Conservation (phyloP, 1,284 basidiomycete genomes). For the Ganoderma leucocontextum region DNA sequence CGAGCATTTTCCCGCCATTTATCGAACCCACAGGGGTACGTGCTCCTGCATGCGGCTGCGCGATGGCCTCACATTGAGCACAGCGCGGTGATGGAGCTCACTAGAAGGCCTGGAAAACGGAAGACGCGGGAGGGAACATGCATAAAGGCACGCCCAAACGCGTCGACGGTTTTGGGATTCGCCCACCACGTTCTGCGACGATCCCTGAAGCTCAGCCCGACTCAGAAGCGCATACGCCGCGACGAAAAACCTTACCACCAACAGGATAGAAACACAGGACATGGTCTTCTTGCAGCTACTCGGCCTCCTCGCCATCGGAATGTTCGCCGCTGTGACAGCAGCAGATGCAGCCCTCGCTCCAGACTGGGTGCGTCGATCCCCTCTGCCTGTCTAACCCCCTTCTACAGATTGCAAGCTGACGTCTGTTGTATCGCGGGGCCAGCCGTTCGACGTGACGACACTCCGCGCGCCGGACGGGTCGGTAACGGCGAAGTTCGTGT, state of each 20-base stretch:
- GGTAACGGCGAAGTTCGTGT: conserved; percentile 60
- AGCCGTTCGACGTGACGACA: conserved; percentile 59
- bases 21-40: neutral
- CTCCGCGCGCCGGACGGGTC: conserved; percentile 60
- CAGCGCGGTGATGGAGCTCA: no score
- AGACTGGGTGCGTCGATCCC: conserved; percentile 24
- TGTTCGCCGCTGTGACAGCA: neutral
- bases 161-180: neutral
- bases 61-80: no score
- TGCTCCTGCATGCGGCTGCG: neutral
- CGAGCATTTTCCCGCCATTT: neutral
- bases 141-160: neutral
- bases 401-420: no score
- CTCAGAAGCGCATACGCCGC: no score
- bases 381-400: no score
- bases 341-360: conserved; percentile 16
- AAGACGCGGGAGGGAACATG: neutral
- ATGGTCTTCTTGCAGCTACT: conserved; percentile 11
- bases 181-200: neutral
- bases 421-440: no score
- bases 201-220: neutral
- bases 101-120: neutral
- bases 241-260: neutral
- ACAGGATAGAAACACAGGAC: neutral
- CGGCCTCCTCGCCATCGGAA: conserved; percentile 1